Evolutionary conservation across 495 filamentous ascomycete genomes (phyloP).

Genomic region (Aspergillus nidulans): DNA sequence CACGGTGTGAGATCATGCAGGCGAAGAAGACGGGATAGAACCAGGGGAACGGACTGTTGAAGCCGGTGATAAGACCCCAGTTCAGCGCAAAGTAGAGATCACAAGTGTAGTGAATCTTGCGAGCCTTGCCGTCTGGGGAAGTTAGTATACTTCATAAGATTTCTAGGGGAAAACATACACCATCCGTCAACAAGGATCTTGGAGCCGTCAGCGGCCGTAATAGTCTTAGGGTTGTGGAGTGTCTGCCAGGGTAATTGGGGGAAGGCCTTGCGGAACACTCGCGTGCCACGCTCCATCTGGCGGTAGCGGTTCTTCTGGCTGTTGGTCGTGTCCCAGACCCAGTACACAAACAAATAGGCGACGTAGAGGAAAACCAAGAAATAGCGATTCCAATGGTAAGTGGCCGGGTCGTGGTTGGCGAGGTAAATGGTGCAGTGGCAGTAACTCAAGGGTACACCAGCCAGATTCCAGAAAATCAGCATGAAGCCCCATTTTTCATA

Average conservation of each 20-base stretch:
- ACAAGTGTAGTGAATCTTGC: conserved; percentile 94
- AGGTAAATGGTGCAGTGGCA: conserved; percentile 96
- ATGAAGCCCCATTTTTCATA: conserved; percentile 99
- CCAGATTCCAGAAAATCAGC: conserved; percentile 99
- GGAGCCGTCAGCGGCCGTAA: conserved; percentile 72
- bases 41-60: conserved; percentile 87
- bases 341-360: conserved; percentile 81
- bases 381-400: conserved; percentile 71
- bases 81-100: conserved; percentile 72
- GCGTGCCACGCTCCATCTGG: conserved; percentile 69
- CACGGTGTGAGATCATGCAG: conserved; percentile 87
- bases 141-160: conserved; percentile 4
- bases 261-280: conserved; percentile 73
- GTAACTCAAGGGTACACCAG: conserved; percentile 91
- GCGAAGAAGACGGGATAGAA: conserved; percentile 93
- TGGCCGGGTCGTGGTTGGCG: conserved; percentile 78
- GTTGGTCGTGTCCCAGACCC: conserved; percentile 87
- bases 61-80: conserved; percentile 64
- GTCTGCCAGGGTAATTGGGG: conserved; percentile 92
- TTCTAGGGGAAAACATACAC: conserved; percentile 50
- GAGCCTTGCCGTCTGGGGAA: conserved; percentile 63
- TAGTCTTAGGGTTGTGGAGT: conserved; percentile 80
- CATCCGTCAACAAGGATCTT: conserved; percentile 85
- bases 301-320: conserved; percentile 96
- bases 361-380: conserved; percentile 62